A percentile compares a stretch with the other conserved stretches of the same genome.
These are phyloP conservation scores for Geoglossum cookeanum DNA, from an alignment of 2,329 filamentous ascomycete genomes.

Conservation along the genomic window DNA sequence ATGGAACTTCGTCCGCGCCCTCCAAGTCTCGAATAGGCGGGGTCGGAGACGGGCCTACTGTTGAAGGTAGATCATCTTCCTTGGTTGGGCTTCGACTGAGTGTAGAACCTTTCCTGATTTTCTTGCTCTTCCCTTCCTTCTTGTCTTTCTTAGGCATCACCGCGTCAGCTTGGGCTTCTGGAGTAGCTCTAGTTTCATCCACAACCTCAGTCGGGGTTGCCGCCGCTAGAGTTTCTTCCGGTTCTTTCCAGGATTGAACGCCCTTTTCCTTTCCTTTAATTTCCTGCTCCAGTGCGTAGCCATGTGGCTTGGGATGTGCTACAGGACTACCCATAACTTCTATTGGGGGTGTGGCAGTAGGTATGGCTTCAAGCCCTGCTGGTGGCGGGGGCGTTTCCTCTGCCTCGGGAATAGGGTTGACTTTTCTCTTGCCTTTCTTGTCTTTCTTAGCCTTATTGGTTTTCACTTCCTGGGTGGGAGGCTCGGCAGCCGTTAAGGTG, in stretches of 20 bases:
- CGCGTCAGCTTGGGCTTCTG: not conserved
- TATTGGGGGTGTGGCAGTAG: too few species aligned
- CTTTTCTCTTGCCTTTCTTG: not conserved
- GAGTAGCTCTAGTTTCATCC: not conserved
- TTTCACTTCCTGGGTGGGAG: not conserved
- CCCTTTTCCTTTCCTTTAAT: not conserved
- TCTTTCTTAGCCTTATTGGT: not conserved
- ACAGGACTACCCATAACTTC: too few species aligned
- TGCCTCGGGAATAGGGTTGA: too few species aligned
- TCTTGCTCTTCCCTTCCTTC: slow-evolving; percentile 21
- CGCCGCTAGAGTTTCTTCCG: not conserved
- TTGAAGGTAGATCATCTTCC: not conserved
- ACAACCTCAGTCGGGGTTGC: not conserved
- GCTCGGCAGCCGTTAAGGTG: not conserved
- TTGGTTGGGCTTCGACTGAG: too few species aligned
- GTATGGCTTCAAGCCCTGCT: too few species aligned
- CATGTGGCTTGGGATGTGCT: too few species aligned
- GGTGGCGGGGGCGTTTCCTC: too few species aligned
- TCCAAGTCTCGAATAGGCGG: not conserved
- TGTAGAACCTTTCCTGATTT: slow-evolving; percentile 15
- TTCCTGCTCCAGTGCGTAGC: too few species aligned
- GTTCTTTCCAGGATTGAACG: not conserved
- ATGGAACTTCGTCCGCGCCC: slow-evolving; percentile 3
- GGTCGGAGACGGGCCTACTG: not conserved
- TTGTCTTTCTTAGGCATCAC: slow-evolving; percentile 20